Conservation (phyloP, 2,329 filamentous ascomycete species). For the Ustulina deusta region DNA sequence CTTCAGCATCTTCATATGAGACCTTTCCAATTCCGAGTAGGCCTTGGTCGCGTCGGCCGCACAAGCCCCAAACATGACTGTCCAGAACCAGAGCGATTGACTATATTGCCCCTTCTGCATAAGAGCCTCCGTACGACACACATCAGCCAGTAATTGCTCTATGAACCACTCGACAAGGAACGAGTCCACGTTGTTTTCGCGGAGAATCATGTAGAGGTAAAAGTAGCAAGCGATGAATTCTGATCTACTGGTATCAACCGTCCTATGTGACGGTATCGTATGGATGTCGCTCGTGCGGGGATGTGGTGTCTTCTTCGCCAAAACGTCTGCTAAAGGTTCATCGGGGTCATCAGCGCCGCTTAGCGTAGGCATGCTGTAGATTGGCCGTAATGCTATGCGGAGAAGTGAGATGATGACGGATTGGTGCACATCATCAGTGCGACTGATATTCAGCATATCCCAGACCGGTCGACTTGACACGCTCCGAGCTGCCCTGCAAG, state of each 20-base stretch:
- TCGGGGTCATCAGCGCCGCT: slow-evolving; percentile 44
- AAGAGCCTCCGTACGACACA: slow-evolving; percentile 55
- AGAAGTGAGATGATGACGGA: slow-evolving; percentile 60
- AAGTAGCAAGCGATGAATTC: slow-evolving; percentile 62
- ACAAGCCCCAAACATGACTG: slow-evolving; percentile 60
- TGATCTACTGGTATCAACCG: slow-evolving; percentile 56
- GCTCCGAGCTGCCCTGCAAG: slow-evolving; percentile 55
- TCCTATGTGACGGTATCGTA: slow-evolving; percentile 31
- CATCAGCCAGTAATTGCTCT: slow-evolving; percentile 60
- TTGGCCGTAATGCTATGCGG: slow-evolving; percentile 59
- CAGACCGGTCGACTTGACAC: slow-evolving; percentile 55
- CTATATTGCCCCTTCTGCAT: slow-evolving; percentile 58
- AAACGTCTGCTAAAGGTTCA: slow-evolving; percentile 47
- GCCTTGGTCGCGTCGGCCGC: slow-evolving; percentile 55
- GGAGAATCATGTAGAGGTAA: slow-evolving; percentile 60
- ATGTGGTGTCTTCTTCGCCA: slow-evolving; percentile 46
- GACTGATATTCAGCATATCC: slow-evolving; percentile 55
- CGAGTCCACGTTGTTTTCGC: slow-evolving; percentile 56
- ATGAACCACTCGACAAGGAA: slow-evolving; percentile 60
- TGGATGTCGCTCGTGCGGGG: slow-evolving; percentile 36
- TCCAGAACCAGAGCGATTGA: slow-evolving; percentile 60
- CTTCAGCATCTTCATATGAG: slow-evolving; percentile 55
- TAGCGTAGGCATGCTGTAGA: slow-evolving; percentile 48
- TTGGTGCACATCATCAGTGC: slow-evolving; percentile 57
- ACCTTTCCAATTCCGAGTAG: slow-evolving; percentile 52